A percentile compares a stretch with the other conserved stretches of the same genome.
phyloP scores from a whole-genome alignment of 768 basidiomycete genomes.

The Tricholoma hemisulphureum region DNA sequence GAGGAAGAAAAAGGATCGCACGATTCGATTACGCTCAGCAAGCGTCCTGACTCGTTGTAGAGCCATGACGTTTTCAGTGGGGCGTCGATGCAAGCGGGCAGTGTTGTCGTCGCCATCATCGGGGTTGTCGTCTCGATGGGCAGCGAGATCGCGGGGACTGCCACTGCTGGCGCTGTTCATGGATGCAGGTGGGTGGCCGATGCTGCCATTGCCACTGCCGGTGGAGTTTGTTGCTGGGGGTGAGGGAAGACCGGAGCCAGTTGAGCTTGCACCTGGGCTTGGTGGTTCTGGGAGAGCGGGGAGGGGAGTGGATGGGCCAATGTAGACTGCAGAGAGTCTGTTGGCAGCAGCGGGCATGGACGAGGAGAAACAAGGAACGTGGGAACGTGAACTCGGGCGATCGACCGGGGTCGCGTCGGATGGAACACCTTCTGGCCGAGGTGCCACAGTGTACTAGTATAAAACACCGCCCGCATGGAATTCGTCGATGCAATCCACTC shows the following conservation, averaged over 20 bases:
- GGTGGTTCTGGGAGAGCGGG: slow-evolving; percentile 73
- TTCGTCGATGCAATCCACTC: no score
- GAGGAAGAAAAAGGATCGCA: slow-evolving; percentile 35
- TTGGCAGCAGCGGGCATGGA: slow-evolving; percentile 21
- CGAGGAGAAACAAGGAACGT: no score
- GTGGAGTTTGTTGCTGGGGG: slow-evolving; percentile 86
- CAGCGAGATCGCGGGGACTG: slow-evolving; percentile 13
- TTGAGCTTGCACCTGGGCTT: slow-evolving; percentile 53
- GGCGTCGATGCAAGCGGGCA: slow-evolving; percentile 38
- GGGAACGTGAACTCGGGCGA: slow-evolving; percentile 33
- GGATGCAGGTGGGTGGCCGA: slow-evolving; percentile 48
- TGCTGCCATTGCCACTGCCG: slow-evolving; percentile 78
- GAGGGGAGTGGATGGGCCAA: no score
- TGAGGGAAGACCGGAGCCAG: slow-evolving; percentile 70
- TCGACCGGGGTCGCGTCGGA: no score
- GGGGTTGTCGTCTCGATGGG: slow-evolving; percentile 55
- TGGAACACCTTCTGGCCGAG: no score
- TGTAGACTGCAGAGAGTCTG: slow-evolving; percentile 43
- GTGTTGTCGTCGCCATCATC: slow-evolving; percentile 47
- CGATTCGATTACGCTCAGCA: slow-evolving; percentile 71
- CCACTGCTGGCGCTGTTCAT: slow-evolving; percentile 32
- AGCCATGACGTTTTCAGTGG: slow-evolving; percentile 56
- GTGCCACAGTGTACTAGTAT: no score
- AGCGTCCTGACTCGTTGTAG: slow-evolving; percentile 69
- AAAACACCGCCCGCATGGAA: no score